These are phyloP conservation scores for Aspergillus pseudoviridinutans DNA, from an alignment of 2,329 filamentous ascomycete genomes.

Conservation along the genomic window DNA sequence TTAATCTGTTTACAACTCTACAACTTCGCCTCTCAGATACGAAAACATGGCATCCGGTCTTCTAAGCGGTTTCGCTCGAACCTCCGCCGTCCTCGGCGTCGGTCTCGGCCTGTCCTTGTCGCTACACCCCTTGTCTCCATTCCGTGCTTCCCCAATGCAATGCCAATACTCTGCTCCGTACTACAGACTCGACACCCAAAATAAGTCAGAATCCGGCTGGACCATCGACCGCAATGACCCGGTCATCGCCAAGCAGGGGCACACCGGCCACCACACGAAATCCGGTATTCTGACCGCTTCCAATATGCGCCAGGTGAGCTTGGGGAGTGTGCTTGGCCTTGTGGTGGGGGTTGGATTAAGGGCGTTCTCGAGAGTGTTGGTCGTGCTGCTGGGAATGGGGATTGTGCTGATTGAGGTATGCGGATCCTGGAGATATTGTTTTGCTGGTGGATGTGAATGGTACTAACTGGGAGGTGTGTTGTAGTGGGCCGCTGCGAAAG, in stretches of 20 bases:
- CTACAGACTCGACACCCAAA: constrained; percentile 15
- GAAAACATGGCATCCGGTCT: constrained; percentile 25
- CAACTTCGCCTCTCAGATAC: not conserved
- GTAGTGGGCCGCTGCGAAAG: constrained; percentile 45
- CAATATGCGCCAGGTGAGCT: constrained; percentile 42
- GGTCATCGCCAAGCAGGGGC: constrained; percentile 23
- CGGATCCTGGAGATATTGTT: not conserved
- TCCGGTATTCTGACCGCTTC: constrained; percentile 27
- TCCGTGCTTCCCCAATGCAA: constrained; percentile 32
- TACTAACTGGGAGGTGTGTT: constrained; percentile 2
- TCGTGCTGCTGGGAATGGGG: constrained; percentile 41
- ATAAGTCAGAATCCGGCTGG: constrained; percentile 23
- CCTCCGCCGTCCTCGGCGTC: constrained; percentile 30
- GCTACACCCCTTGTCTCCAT: constrained; percentile 31
- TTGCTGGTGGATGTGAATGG: not conserved
- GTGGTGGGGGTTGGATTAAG: constrained; percentile 41
- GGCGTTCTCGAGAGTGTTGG: constrained; percentile 43
- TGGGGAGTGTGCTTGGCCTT: constrained; percentile 44
- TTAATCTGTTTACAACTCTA: not conserved
- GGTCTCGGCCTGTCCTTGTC: constrained; percentile 33
- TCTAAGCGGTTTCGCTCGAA: constrained; percentile 14
- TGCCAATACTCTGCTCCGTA: constrained; percentile 34
- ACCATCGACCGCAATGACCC: constrained; percentile 21
- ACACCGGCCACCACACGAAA: constrained; percentile 8
- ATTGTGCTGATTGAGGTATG: constrained; percentile 44